Base-by-base conservation (phyloP, 345 rosid genomes). In the Camelina hispida region DNA sequence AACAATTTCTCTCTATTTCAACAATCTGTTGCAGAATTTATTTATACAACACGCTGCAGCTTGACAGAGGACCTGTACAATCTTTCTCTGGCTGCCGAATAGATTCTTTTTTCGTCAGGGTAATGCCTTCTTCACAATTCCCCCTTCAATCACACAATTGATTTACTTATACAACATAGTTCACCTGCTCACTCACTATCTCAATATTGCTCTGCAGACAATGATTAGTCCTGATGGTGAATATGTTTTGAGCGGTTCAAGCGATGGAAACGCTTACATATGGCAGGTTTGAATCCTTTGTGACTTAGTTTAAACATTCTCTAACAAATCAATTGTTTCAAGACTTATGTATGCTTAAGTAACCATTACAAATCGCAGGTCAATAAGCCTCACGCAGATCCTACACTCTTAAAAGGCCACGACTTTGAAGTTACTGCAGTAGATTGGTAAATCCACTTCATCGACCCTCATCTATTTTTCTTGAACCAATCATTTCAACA, bases 91-190 rank as follows among this genome's bases (percentile, higher is more conserved):
- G 97, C 57, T 82, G 92, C 80, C 87, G 65, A 48, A 87, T 92
- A 69, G 93, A 84, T 70, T 92, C 99, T 1, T 95, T 95, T 66
- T 95, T 83, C 78, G 87, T 95, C 9, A 92, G 91, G 97, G 99
- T 92, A 78, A 28, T 34, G 1, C 25, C 34, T 78, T 35, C 6
- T 52, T 72, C 60, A 54, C 63, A 40, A 15, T 18, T 4, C 14
- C 0, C 30, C 28, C 28, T 50, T 30, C 62, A 40, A 38, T 64
- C 62, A 34, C 47, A 22, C 9, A 32, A 13, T 2, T 22, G 18
- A 51, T 66, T n/a, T 52, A 9, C 8, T 55, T 25, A n/a, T 13
- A 48, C 16, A 28, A 23, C 60, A n/a, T 7, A 16, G 44, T 55
- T 3, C 43, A 68, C 20, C 30, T 4, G 8, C 43, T 48, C 37